Evolutionary conservation across 2,329 filamentous ascomycete species (phyloP), one percentile per base, ranked within the genome.

Genomic region (Dothiorella sarmentorum): DNA sequence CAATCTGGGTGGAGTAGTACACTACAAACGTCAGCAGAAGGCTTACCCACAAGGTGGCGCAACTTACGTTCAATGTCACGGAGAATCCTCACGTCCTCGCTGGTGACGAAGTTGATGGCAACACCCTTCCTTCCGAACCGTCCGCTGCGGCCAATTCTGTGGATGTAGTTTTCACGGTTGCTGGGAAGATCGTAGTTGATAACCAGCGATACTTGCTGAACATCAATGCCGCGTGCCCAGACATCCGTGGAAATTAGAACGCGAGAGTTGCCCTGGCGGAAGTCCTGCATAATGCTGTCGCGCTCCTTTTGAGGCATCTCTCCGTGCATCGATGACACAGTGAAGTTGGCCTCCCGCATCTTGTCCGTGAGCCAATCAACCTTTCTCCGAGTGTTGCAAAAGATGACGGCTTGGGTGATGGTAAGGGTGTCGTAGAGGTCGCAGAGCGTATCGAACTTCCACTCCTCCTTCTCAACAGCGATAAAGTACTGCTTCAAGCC

Each of bases 161-260:
- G 94, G 75, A 99, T 97, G 77, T 99, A 99, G 80, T 99, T 99
- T 78, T 99, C 94, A 82, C 94, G 91, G 77, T 99, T 97, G 77
- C 89, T 94, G 3, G 94, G 94, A 61, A 99, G 81, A 73, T 99
- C 94, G 76, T 99, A 99, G 81, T 99, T 99, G 82, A 99, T 99
- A 62, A 99, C 94, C 70, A 99, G 80, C 62, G 90, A 95, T 68
- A 99, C 94, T 75, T 99, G 94, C 78, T 99, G 94, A 51, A 99
- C 94, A 72, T 99, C 94, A 76, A 99, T 99, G 78, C 94, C 94
- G 73, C 94, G 89, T 59, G 94, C 94, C 91, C 93, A 95, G 43
- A 99, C 91, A 73, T 99, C 94, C 1, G 94, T 99, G 33, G 92
- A 96, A 72, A 99, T 99, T 52, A 99, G 80, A 20, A 99, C 94